Conservation (phyloP, 345 rosid species). For the Acer saccharum region DNA sequence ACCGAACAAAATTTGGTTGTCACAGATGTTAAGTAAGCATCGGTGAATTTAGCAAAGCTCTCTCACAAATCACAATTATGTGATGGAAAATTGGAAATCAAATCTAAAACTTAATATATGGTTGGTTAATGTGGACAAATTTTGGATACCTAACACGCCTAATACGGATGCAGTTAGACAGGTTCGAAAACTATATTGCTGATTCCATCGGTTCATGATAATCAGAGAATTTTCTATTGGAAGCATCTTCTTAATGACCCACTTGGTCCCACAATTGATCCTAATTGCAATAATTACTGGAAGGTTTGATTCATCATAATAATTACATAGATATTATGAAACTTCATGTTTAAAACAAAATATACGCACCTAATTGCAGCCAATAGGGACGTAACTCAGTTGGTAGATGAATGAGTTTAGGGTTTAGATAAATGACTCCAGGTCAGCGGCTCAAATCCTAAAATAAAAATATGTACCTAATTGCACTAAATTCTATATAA, state of each 20-base stretch:
- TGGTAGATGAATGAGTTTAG: no score
- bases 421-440: no score
- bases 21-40: not conserved
- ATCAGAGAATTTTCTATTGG: not conserved
- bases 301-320: no score
- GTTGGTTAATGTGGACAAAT: conserved; percentile 8
- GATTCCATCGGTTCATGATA: not conserved
- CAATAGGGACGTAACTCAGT: no score
- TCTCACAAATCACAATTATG: not conserved
- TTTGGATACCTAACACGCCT: not conserved
- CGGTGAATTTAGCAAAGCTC: not conserved
- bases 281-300: no score
- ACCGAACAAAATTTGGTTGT: not conserved
- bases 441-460: no score
- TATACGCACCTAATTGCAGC: no score
- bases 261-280: not conserved
- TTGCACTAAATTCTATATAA: no score
- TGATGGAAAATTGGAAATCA: not conserved
- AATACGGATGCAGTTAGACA: not conserved
- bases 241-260: not conserved
- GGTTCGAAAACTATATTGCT: not conserved
- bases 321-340: no score
- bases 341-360: no score
- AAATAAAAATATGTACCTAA: no score
- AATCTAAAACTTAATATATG: not conserved